Percentiles rank a stretch among this genome's conserved stretches.
These are phyloP conservation scores for Protomyces macrosporus DNA, from an alignment of 1,139 yeast genomes.

Conservation along the genomic window DNA sequence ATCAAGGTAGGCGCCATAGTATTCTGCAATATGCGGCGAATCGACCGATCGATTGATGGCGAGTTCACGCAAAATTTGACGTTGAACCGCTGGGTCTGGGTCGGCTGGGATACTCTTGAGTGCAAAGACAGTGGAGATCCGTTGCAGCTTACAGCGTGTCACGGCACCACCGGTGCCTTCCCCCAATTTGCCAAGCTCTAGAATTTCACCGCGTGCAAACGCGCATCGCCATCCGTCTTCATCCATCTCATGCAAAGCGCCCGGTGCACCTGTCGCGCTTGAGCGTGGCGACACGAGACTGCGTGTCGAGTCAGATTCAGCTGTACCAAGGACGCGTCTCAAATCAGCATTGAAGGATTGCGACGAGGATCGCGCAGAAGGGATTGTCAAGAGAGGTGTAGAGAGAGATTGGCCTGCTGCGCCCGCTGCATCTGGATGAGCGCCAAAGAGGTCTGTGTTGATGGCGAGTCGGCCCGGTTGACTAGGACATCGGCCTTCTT, in stretches of 20 bases:
- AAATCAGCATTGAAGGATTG: conserved; percentile 20
- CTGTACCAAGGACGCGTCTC: conserved; percentile 10
- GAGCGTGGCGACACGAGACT: neutral
- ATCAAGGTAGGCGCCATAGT: conserved; percentile 78
- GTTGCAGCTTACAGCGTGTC: conserved; percentile 56
- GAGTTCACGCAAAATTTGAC: conserved; percentile 81
- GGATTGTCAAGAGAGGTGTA: neutral
- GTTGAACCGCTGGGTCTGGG: conserved; percentile 55
- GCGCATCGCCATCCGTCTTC: conserved; percentile 73
- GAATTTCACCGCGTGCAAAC: conserved; percentile 55
- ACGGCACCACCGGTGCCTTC: conserved; percentile 96
- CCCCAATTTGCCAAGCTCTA: conserved; percentile 65
- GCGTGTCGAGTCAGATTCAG: neutral
- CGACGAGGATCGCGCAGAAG: conserved; percentile 1
- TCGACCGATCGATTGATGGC: conserved; percentile 84
- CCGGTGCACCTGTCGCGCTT: neutral
- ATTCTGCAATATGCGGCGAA: conserved; percentile 74
- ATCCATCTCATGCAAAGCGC: conserved; percentile 50
- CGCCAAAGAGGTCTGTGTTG: neutral
- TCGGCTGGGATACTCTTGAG: conserved; percentile 41
- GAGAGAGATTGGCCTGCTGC: neutral
- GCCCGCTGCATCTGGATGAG: neutral
- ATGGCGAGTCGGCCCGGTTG: neutral
- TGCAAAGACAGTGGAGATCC: conserved; percentile 60
- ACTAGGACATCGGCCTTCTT: neutral